A percentile compares a stretch with the other conserved stretches of the same genome.
Evolutionary conservation across 1,284 basidiomycete genomes (phyloP).

Genomic region (Sporisorium reilianum): DNA sequence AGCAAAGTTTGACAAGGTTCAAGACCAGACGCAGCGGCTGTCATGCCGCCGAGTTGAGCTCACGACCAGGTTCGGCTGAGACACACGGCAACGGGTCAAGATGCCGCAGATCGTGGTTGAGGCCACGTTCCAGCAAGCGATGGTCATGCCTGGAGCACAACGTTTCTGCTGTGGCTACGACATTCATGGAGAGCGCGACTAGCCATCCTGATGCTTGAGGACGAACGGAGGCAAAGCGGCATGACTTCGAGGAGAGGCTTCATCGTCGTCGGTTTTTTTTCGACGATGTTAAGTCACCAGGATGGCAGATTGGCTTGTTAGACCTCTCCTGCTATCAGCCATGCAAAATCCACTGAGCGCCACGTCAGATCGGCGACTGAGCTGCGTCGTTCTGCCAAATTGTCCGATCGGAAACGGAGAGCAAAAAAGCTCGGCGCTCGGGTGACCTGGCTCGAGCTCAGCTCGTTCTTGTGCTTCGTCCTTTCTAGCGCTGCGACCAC

Average conservation of each 20-base stretch:
- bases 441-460: conserved; percentile 13
- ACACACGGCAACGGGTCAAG: background rate
- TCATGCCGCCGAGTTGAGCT: background rate
- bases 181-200: background rate
- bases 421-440: conserved; percentile 1
- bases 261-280: too few species aligned
- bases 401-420: conserved; percentile 20
- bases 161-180: background rate
- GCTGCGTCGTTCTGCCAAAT: conserved; percentile 8
- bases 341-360: conserved; percentile 2
- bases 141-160: background rate
- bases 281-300: too few species aligned
- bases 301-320: background rate
- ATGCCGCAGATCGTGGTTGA: background rate
- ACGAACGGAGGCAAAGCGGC: too few species aligned
- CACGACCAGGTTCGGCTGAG: background rate
- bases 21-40: background rate
- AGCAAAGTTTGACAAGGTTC: background rate
- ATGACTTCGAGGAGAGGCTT: too few species aligned
- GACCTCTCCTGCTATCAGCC: background rate
- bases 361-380: conserved; percentile 32
- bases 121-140: background rate
- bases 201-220: too few species aligned
- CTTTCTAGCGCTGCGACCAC: too few species aligned
- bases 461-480: too few species aligned